These are phyloP conservation scores for Brassica hybrid DNA, from an alignment of 441 rosid species.

Conservation along the genomic window DNA sequence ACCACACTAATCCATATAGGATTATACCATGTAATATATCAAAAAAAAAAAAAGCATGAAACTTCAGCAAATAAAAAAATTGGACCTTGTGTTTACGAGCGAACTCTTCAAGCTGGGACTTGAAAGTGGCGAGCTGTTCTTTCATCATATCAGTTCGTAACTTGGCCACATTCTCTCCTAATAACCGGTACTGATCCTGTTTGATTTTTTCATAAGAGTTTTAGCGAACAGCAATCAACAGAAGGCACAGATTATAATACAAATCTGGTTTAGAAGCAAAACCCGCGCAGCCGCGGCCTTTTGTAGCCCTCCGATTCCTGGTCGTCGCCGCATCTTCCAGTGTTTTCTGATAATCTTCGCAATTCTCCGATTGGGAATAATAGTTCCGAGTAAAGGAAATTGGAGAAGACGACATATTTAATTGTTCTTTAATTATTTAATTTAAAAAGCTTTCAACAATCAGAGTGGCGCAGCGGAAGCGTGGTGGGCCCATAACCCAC, in stretches of 20 bases:
- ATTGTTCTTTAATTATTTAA: too few relatives aligned
- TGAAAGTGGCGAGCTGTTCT: constrained; percentile 91
- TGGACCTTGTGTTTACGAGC: constrained; percentile 92
- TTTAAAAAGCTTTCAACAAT: neutral
- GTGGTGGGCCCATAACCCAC: constrained; percentile 99
- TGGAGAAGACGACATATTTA: too few relatives aligned
- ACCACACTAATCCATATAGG: neutral
- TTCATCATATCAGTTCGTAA: constrained; percentile 89
- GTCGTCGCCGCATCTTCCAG: constrained; percentile 69
- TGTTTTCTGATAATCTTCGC: neutral
- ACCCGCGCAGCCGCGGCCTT: constrained; percentile 94
- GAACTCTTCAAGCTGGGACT: constrained; percentile 88
- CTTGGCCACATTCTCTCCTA: constrained; percentile 95
- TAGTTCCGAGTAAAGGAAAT: too few relatives aligned
- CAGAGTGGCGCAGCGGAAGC: constrained; percentile 98
- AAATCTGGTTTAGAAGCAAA: constrained; percentile 16
- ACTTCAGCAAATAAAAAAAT: neutral
- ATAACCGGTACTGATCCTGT: constrained; percentile 67
- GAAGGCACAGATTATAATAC: neutral
- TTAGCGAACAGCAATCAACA: neutral
- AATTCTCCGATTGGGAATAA: neutral
- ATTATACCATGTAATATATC: too few relatives aligned
- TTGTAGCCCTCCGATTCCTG: constrained; percentile 91
- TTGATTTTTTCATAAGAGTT: neutral
- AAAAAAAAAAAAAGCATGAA: too few relatives aligned